A percentile compares a stretch with the other conserved stretches of the same genome.
These are phyloP conservation scores for Rhodotorula mucilaginosa DNA, from an alignment of 1,284 basidiomycete genomes.

Conservation along the genomic window DNA sequence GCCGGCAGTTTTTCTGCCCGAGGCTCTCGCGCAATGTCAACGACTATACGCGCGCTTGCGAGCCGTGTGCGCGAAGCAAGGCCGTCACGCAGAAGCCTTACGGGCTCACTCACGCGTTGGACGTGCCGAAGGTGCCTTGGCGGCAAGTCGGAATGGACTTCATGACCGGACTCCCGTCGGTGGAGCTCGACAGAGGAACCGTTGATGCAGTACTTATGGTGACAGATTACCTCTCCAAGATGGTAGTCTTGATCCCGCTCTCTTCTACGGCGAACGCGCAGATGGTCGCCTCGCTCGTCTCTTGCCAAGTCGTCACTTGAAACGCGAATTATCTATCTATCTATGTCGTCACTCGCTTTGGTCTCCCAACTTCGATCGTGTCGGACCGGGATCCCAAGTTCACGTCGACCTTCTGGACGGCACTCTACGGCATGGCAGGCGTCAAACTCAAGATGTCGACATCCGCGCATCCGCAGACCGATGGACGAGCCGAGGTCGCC, in stretches of 20 bases:
- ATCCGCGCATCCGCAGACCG: slow-evolving; percentile 7
- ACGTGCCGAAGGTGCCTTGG: too few species aligned
- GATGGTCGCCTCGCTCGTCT: background rate
- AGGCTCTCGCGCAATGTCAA: background rate
- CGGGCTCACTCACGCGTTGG: too few species aligned
- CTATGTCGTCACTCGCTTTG: background rate
- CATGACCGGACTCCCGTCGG: slow-evolving; percentile 8
- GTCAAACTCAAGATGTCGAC: slow-evolving; percentile 46
- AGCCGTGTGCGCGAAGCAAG: too few species aligned
- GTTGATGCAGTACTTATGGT: slow-evolving; percentile 11
- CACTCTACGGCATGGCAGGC: slow-evolving; percentile 49
- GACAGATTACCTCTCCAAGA: slow-evolving; percentile 8
- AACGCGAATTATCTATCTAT: too few species aligned
- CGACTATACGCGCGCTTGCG: too few species aligned
- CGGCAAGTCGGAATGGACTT: slow-evolving; percentile 52
- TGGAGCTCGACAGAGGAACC: background rate
- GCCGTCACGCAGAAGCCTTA: too few species aligned
- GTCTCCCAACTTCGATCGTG: slow-evolving; percentile 51
- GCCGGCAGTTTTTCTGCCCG: slow-evolving; percentile 51
- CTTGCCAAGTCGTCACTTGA: too few species aligned
- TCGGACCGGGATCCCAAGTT: slow-evolving; percentile 54
- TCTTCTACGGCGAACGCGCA: background rate
- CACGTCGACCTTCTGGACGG: slow-evolving; percentile 53
- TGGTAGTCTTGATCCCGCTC: slow-evolving; percentile 20
- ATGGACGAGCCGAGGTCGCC: too few species aligned